These are phyloP conservation scores for Aureococcus anophagefferens DNA, from an alignment of 108 stramenopile species.

Conservation along the genomic window DNA sequence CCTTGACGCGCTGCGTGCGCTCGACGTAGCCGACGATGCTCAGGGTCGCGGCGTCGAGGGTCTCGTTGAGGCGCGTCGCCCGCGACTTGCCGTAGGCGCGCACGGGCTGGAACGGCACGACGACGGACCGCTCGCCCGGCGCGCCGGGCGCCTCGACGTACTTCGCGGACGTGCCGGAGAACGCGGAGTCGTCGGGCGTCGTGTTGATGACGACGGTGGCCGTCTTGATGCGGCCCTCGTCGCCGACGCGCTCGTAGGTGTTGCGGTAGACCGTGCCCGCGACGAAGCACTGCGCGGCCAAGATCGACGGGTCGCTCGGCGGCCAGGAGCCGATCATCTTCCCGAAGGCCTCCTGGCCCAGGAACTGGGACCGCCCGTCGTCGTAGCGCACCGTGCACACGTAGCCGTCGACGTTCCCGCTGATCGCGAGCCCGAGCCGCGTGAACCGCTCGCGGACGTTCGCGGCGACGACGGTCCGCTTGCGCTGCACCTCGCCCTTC, in stretches of 20 bases:
- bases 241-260: constrained; percentile 19
- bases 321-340: background rate
- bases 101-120: background rate
- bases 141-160: background rate
- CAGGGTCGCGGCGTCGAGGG: constrained; percentile 20
- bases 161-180: background rate
- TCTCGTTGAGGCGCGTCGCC: constrained; percentile 19
- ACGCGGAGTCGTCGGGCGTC: constrained; percentile 21
- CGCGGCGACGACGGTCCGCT: background rate
- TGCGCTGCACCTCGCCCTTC: background rate
- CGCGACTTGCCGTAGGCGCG: constrained; percentile 4
- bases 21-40: constrained; percentile 21
- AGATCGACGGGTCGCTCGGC: background rate
- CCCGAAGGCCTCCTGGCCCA: background rate
- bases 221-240: background rate
- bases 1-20: constrained; percentile 12
- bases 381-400: background rate
- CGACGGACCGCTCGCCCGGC: background rate
- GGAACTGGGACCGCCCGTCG: background rate
- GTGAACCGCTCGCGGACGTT: too few species aligned
- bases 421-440: background rate
- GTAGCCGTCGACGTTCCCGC: background rate
- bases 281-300: background rate
- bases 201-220: constrained; percentile 14
- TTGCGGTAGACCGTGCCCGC: constrained; percentile 24